These are phyloP conservation scores for Phytopythium kandeliae DNA, from an alignment of 352 stramenopile genomes.

Conservation along the genomic window DNA sequence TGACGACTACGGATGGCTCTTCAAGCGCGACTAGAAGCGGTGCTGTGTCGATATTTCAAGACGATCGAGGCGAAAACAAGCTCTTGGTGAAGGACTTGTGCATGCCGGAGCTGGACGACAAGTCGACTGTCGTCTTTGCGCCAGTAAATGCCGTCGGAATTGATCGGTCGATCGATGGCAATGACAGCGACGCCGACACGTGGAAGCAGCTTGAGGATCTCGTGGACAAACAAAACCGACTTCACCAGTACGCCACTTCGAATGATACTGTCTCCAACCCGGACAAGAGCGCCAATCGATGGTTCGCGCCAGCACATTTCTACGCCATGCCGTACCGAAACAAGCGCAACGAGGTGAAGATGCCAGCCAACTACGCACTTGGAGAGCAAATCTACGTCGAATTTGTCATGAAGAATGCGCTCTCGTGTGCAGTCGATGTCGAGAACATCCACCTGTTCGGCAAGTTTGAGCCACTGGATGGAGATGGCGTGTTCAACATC, in stretches of 20 bases:
- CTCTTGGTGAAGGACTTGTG: conserved; percentile 65
- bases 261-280: conserved; percentile 4
- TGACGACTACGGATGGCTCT: conserved; percentile 23
- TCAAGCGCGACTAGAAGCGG: conserved; percentile 12
- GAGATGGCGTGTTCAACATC: conserved; percentile 30
- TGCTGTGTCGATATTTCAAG: conserved; percentile 20
- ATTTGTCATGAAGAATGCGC: conserved; percentile 84
- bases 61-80: conserved; percentile 34
- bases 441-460: conserved; percentile 78
- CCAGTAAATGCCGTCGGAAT: conserved; percentile 68
- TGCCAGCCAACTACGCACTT: conserved; percentile 60
- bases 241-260: conserved; percentile 50
- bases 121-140: conserved; percentile 76
- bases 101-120: conserved; percentile 82
- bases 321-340: conserved; percentile 52
- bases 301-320: conserved; percentile 39
- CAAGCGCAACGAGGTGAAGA: conserved; percentile 38
- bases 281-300: conserved; percentile 19
- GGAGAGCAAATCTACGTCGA: conserved; percentile 82
- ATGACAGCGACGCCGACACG: conserved; percentile 35
- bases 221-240: conserved; percentile 52
- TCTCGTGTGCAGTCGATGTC: conserved; percentile 79
- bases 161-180: conserved; percentile 66
- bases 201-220: conserved; percentile 59
- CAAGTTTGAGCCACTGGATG: conserved; percentile 39